Percentiles rank a stretch among this genome's conserved stretches.
These are phyloP conservation scores for Astrocystis sublimbata DNA, from an alignment of 495 filamentous ascomycete genomes.

Conservation along the genomic window DNA sequence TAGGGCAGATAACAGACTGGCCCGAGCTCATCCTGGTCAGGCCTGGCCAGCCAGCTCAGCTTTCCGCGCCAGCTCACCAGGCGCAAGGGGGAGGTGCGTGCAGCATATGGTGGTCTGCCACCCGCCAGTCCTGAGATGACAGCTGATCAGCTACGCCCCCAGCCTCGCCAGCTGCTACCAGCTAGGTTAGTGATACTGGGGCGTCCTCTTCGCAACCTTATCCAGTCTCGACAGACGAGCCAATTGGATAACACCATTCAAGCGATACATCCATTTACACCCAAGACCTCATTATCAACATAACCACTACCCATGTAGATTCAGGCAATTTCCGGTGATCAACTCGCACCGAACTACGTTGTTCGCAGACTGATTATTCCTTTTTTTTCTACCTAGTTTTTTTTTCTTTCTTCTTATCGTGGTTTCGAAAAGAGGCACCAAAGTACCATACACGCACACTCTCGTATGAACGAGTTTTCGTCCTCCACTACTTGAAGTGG, in stretches of 20 bases:
- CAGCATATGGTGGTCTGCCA: too few relatives aligned
- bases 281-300: background rate
- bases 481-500: background rate
- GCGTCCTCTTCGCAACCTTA: too few relatives aligned
- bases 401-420: conserved; percentile 7
- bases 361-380: conserved; percentile 1
- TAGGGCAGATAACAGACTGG: conserved; percentile 20
- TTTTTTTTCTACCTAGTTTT: background rate
- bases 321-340: too few relatives aligned
- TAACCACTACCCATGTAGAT: background rate
- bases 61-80: background rate
- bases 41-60: too few relatives aligned
- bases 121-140: too few relatives aligned
- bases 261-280: too few relatives aligned
- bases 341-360: background rate
- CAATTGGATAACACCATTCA: conserved; percentile 13
- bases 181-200: too few relatives aligned
- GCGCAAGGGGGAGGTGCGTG: too few relatives aligned
- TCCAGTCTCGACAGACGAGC: background rate
- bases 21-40: conserved; percentile 2
- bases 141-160: background rate
- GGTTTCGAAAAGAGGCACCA: conserved; percentile 3
- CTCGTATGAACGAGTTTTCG: background rate
- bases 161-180: background rate
- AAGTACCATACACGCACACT: conserved; percentile 1